Conservation (phyloP, 495 filamentous ascomycete species). For the Evansstolkia leycettana region DNA sequence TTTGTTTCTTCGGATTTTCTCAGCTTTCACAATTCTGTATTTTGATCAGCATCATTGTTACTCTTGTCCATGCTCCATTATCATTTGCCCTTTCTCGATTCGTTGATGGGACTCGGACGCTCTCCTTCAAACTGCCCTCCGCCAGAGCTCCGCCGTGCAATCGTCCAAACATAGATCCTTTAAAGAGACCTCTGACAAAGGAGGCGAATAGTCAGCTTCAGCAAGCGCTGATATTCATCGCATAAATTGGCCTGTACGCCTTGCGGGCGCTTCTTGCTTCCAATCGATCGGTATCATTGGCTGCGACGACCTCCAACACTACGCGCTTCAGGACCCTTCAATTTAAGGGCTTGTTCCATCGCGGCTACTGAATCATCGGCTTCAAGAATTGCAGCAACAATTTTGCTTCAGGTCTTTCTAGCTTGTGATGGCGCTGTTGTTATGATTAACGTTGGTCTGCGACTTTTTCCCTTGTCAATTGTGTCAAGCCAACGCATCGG, state of each 20-base stretch:
- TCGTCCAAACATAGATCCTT: too few species aligned
- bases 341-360: slow-evolving; percentile 8
- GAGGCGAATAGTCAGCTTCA: too few species aligned
- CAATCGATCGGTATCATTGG: slow-evolving; percentile 9
- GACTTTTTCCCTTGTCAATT: background rate
- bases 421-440: slow-evolving; percentile 6
- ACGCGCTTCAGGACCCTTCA: slow-evolving; percentile 5
- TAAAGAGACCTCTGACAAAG: too few species aligned
- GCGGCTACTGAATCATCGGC: slow-evolving; percentile 15
- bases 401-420: slow-evolving; percentile 7
- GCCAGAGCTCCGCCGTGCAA: too few species aligned
- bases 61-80: too few species aligned
- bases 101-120: too few species aligned
- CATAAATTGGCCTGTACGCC: slow-evolving; percentile 1
- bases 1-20: too few species aligned
- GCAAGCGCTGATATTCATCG: slow-evolving; percentile 2
- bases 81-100: too few species aligned
- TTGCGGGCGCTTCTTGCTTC: slow-evolving; percentile 12
- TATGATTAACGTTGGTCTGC: background rate
- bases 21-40: too few species aligned
- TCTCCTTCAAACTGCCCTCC: too few species aligned
- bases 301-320: slow-evolving; percentile 1
- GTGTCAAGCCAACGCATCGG: too few species aligned
- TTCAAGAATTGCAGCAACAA: slow-evolving; percentile 4
- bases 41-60: too few species aligned